Conservation (phyloP, 2,329 filamentous ascomycete species). For the Neodidymelliopsis sp. region DNA sequence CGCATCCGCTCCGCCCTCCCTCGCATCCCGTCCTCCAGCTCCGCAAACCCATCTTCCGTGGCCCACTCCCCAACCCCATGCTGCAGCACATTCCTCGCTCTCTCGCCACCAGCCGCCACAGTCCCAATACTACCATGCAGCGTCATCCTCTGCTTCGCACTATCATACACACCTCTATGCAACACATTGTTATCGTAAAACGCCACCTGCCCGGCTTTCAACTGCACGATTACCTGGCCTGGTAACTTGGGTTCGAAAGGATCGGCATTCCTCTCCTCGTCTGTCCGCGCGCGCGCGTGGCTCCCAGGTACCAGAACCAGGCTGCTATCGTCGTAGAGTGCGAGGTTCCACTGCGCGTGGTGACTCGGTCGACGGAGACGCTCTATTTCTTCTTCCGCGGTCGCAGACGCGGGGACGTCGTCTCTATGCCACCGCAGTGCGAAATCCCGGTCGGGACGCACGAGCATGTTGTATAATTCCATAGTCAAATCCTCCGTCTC, state of each 20-base stretch:
- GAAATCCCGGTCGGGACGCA: conserved; percentile 75
- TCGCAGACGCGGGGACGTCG: conserved; percentile 74
- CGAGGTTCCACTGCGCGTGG: conserved; percentile 89
- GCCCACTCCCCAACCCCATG: conserved; percentile 76
- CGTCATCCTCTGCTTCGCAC: conserved; percentile 68
- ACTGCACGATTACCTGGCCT: conserved; percentile 69
- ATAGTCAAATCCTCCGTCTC: conserved; percentile 71
- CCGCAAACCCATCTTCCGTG: conserved; percentile 63
- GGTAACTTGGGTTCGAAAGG: conserved; percentile 70
- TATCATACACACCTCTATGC: conserved; percentile 72
- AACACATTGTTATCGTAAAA: conserved; percentile 94
- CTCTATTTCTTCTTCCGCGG: conserved; percentile 69
- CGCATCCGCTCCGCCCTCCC: conserved; percentile 70
- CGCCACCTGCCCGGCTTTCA: conserved; percentile 78
- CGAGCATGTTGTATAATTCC: conserved; percentile 87
- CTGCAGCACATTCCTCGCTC: conserved; percentile 77
- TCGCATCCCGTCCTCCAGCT: conserved; percentile 67
- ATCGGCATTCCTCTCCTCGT: conserved; percentile 70
- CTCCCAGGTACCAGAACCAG: conserved; percentile 82
- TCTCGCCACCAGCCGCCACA: conserved; percentile 59
- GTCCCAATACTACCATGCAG: conserved; percentile 77
- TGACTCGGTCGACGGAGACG: conserved; percentile 68
- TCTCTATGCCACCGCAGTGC: conserved; percentile 86
- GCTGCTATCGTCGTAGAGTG: conserved; percentile 73
- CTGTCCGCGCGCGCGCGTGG: conserved; percentile 74